Evolutionary conservation across 2,329 filamentous ascomycete genomes (phyloP), one percentile per base, ranked within the genome.

Genomic region (Alternaria conjuncta): DNA sequence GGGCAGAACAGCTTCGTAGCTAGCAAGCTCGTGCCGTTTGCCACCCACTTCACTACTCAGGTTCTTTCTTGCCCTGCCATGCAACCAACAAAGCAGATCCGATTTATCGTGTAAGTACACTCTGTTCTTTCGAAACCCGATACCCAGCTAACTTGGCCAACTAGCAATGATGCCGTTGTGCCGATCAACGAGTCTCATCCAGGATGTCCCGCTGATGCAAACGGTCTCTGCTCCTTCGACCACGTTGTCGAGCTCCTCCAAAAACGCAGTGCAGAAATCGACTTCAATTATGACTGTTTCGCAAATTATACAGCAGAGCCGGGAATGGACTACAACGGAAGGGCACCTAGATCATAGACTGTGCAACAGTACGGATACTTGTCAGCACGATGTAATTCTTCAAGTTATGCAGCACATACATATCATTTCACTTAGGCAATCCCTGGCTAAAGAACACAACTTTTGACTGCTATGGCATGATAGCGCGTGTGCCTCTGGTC

Each of bases 31-130:
- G 75, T 77, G 25, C 71, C 75, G 5, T 76, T 77, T 21, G 75
- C 72, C 1, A 77, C 74, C 15, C 74, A 76, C 30, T 76, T 77
- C 32, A 76, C 75, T 0, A 68, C 71, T 3, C 74, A 76, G 36
- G 73, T 75, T 3, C 44, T 78, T n/a, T 63, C 61, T 32, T 78
- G 73, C 32, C 64, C 66, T 18, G 68, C 65, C 0, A 69, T 58
- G 46, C 53, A 64, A 32, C 70, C 68, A 1, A 70, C 66, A 5
- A 77, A 74, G 66, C 74, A 76, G 63, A 71, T 77, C 9, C 44
- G 75, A 4, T 77, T 76, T 30, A 71, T 77, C 13, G 63, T 77
- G 72, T 76, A 66, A 15, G 72, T 70, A 41, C 20, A 20, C 6
- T 4, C 10, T 12, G 18, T 44, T 26, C 8, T 51, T 18, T 20